Percentiles rank a stretch among this genome's conserved stretches.
These are phyloP conservation scores for Trametes hirsuta DNA, from an alignment of 1,284 basidiomycete species.

Conservation along the genomic window DNA sequence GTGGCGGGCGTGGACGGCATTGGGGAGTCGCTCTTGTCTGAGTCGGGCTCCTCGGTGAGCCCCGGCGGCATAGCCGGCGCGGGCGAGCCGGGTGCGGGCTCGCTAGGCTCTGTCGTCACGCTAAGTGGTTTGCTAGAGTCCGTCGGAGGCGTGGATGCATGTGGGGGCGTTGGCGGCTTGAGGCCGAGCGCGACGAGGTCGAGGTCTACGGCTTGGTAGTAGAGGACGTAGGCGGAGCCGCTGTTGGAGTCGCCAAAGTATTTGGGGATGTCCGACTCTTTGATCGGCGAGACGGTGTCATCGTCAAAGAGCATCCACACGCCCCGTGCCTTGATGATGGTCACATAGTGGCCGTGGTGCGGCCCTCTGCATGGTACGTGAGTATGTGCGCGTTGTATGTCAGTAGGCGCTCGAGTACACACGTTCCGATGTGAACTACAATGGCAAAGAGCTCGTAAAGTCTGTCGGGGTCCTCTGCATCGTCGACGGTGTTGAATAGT, in stretches of 20 bases:
- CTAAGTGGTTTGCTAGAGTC: conserved; percentile 25
- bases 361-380: conserved; percentile 67
- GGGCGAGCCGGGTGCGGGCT: conserved; percentile 28
- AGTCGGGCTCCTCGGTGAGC: conserved; percentile 43
- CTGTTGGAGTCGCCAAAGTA: conserved; percentile 93
- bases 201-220: conserved; percentile 93
- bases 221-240: conserved; percentile 95
- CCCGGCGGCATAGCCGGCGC: conserved; percentile 53
- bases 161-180: conserved; percentile 36
- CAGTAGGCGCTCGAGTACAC: conserved; percentile 39
- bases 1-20: conserved; percentile 30
- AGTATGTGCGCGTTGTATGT: conserved; percentile 3
- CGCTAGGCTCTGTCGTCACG: conserved; percentile 22
- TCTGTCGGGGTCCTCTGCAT: conserved; percentile 85
- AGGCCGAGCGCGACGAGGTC: conserved; percentile 74
- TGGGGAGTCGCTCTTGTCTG: conserved; percentile 39
- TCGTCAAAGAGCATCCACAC: conserved; percentile 97
- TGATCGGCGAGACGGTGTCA: conserved; percentile 86
- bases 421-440: conserved; percentile 98
- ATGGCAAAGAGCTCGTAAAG: conserved; percentile 95
- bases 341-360: conserved; percentile 97
- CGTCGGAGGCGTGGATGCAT: conserved; percentile 10
- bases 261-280: conserved; percentile 87
- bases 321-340: conserved; percentile 86
- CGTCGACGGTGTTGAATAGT: conserved; percentile 96